Base-by-base conservation (phyloP, 257 asterid genomes). In the Fraxinus cuspidata region DNA sequence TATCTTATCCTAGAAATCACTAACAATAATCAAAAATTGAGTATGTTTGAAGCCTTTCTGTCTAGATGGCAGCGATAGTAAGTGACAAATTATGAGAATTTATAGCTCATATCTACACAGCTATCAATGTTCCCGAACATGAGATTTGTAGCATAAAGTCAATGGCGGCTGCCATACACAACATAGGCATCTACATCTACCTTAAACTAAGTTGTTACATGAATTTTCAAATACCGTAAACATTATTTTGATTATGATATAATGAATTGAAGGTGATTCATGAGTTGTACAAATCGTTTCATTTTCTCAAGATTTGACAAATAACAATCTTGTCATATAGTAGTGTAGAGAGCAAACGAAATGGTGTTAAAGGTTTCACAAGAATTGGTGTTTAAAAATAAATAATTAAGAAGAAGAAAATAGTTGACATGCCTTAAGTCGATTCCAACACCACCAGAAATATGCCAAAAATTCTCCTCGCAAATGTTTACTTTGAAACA, bases 371-470 rank as follows among this genome's bases (percentile, higher is more conserved):
- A 21, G 18, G 34, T 1, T 63, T 63, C 18, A 9, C 69, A 63
- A 16, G 31, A 2, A 63, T 18, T 25, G 16, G 68, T 7, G 31
- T 25, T 60, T 23, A 25, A 11, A 27, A 60, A 60, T 60, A 60
- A 25, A 21, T 29, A 23, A 0, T 2, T 21, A 2, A 2, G 13
- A 12, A 10, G 38, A 77, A 71, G 8, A 47, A 71, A 74, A 29
- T 68, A 80, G 66, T 74, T 44, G 60, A 79, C 95, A 78, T 88
- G 85, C 98, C 97, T 92, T 91, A 70, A 92, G 80, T 82, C 92
- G 90, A 81, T 92, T 90, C 83, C 85, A 94, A 83, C 94, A 94
- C 97, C 97, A 94, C 98, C 98, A 94, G 80, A 94, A 92, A 86
- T 92, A 92, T 56, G 86, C 87, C 87, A 94, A 84, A 84, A 94